Evolutionary conservation across 441 rosid genomes (phyloP).

Genomic region (Corymbia calophylla): DNA sequence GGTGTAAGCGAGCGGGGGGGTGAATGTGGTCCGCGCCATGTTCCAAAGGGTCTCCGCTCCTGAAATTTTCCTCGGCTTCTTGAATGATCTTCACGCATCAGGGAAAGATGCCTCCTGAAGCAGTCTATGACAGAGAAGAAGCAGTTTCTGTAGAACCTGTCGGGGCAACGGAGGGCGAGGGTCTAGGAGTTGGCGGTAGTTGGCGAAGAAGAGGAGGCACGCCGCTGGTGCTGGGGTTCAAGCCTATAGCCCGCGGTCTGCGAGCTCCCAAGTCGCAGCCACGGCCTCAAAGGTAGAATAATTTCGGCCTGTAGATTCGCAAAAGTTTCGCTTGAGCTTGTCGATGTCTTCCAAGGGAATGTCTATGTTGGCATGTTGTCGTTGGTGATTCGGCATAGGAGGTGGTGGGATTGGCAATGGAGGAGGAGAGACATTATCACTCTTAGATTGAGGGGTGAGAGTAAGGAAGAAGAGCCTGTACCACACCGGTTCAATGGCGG

Average conservation of each 20-base stretch:
- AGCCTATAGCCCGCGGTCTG: conserved; percentile 35
- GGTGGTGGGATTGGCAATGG: conserved; percentile 15
- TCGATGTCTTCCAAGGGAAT: conserved; percentile 28
- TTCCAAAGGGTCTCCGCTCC: conserved; percentile 16
- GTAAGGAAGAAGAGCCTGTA: conserved; percentile 27
- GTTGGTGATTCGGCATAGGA: conserved; percentile 27
- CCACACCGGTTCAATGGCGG: conserved; percentile 33
- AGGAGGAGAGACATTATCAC: background rate
- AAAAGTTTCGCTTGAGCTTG: conserved; percentile 25
- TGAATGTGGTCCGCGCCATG: conserved; percentile 36
- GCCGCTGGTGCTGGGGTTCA: conserved; percentile 12
- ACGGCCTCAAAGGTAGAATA: conserved; percentile 44
- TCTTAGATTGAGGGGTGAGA: background rate
- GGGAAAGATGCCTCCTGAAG: conserved; percentile 13
- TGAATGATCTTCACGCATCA: conserved; percentile 37
- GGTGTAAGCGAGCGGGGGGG: conserved; percentile 32
- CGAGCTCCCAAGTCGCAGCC: conserved; percentile 39
- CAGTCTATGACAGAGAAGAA: conserved; percentile 39
- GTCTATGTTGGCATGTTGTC: conserved; percentile 43
- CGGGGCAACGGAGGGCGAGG: conserved; percentile 37
- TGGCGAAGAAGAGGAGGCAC: conserved; percentile 49
- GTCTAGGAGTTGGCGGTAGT: conserved; percentile 29
- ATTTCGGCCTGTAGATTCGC: conserved; percentile 13
- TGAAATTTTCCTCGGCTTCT: conserved; percentile 28
- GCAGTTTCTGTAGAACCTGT: conserved; percentile 60